Evolutionary conservation across 805 yeast genomes (phyloP).

Genomic region (Pichia phayaonensis): DNA sequence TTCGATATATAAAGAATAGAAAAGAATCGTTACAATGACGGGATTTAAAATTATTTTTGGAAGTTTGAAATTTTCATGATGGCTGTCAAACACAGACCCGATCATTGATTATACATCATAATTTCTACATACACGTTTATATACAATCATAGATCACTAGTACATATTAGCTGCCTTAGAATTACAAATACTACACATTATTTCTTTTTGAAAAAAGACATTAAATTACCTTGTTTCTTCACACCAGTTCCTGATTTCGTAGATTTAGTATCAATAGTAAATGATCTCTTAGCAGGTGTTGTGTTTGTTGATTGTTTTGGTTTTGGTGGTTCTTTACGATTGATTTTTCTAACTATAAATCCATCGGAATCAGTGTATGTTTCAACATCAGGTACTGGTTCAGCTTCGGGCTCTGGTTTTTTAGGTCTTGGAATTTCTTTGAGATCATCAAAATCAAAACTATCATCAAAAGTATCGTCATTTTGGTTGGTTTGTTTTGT

Average conservation of each 20-base stretch:
- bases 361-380: slow-evolving; percentile 27
- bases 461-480: background rate
- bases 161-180: too few relatives aligned
- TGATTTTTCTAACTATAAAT: slow-evolving; percentile 19
- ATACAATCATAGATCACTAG: background rate
- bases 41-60: too few relatives aligned
- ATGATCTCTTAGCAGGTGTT: background rate
- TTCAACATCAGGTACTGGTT: slow-evolving; percentile 13
- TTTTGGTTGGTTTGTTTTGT: background rate
- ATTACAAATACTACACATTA: background rate
- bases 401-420: background rate
- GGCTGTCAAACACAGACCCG: background rate
- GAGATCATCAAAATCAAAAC: background rate
- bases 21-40: too few relatives aligned
- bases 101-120: too few relatives aligned
- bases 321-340: slow-evolving; percentile 1
- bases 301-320: background rate
- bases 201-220: slow-evolving; percentile 28
- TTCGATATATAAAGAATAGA: too few relatives aligned
- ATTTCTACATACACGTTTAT: background rate
- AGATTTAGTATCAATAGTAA: slow-evolving; percentile 1
- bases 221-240: slow-evolving; percentile 21
- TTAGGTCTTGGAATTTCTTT: background rate
- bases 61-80: background rate
- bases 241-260: slow-evolving; percentile 1